A percentile compares a stretch with the other conserved stretches of the same genome.
These are phyloP conservation scores for Pelagophyceae sp. DNA, from an alignment of 352 stramenopile species.

Conservation along the genomic window DNA sequence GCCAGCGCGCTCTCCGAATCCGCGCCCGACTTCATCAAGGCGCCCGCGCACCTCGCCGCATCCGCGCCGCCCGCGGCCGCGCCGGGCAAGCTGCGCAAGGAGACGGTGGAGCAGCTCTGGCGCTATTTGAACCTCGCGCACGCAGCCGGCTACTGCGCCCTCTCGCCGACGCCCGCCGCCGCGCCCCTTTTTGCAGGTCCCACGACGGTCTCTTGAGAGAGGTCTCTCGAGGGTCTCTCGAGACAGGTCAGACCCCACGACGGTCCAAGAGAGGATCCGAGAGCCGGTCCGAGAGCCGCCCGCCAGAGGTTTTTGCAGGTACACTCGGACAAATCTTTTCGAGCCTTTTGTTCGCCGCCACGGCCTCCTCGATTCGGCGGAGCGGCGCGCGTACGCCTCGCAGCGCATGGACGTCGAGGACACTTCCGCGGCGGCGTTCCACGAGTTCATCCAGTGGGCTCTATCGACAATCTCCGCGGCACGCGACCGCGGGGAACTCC, in stretches of 20 bases:
- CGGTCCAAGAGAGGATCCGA: too few species aligned
- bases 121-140: neutral
- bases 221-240: too few species aligned
- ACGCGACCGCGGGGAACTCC: neutral
- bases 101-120: neutral
- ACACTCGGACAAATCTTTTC: neutral
- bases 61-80: too few species aligned
- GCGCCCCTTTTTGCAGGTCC: too few species aligned
- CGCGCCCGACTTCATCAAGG: neutral
- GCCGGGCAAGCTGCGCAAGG: too few species aligned
- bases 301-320: too few species aligned
- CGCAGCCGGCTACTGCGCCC: neutral
- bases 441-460: neutral
- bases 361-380: neutral
- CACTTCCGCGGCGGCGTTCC: neutral
- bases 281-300: too few species aligned
- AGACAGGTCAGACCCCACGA: too few species aligned
- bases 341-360: neutral
- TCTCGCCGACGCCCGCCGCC: neutral
- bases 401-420: neutral
- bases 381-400: neutral
- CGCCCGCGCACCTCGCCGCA: neutral
- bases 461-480: neutral
- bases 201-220: too few species aligned
- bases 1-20: neutral